A percentile compares a stretch with the other conserved stretches of the same genome.
Evolutionary conservation across 1,284 basidiomycete species (phyloP).

Genomic region (Sphaerobolus stellatus): DNA sequence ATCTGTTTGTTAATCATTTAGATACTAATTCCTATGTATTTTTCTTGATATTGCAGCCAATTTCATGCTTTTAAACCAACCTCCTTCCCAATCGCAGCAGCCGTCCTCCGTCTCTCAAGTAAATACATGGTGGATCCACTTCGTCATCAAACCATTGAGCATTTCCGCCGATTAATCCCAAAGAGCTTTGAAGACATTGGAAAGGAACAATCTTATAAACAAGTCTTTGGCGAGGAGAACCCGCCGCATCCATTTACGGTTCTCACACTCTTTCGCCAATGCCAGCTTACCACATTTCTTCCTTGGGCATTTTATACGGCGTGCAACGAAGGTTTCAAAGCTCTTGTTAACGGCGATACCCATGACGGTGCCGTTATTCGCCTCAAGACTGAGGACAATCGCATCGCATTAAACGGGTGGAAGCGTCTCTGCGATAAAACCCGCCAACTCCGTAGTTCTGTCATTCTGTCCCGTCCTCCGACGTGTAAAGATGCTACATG

Average conservation of each 20-base stretch:
- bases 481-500: neutral
- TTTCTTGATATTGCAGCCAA: neutral
- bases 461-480: neutral
- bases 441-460: neutral
- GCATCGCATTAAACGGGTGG: constrained; percentile 7
- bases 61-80: constrained; percentile 13
- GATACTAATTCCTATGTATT: no score
- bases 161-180: constrained; percentile 25
- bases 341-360: neutral
- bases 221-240: constrained; percentile 4
- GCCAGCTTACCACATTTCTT: neutral
- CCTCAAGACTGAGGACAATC: neutral
- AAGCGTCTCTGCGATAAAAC: neutral
- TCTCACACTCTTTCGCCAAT: constrained; percentile 5
- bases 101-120: constrained; percentile 43
- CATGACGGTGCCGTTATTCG: neutral
- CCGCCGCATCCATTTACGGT: constrained; percentile 4
- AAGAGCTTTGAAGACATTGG: neutral
- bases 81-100: constrained; percentile 29
- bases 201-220: neutral
- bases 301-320: constrained; percentile 9
- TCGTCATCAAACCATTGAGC: constrained; percentile 37
- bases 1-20: neutral
- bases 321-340: constrained; percentile 1
- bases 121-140: constrained; percentile 44